Percentiles rank a stretch among this genome's conserved stretches.
phyloP scores from a whole-genome alignment of 371 early-diverging fungal genomes.

The Rhizomucor pusillus region DNA sequence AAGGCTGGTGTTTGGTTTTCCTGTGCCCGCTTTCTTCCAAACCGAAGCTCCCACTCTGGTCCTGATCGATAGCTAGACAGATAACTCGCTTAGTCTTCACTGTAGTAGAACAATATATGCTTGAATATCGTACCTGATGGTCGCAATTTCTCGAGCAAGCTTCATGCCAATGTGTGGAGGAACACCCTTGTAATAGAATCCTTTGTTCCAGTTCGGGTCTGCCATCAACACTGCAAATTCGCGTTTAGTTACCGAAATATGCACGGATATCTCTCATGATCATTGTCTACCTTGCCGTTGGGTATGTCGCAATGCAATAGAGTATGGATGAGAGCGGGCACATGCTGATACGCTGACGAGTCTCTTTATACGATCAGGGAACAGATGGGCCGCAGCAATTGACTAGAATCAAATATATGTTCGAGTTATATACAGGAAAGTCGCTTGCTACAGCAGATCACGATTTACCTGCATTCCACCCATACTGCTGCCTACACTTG shows the following conservation, averaged over 20 bases:
- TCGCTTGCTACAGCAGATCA: not conserved
- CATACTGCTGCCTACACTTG: slow-evolving; percentile 93
- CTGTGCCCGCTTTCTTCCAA: slow-evolving; percentile 81
- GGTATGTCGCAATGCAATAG: slow-evolving; percentile 88
- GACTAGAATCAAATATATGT: slow-evolving; percentile 35
- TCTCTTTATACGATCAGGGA: slow-evolving; percentile 80
- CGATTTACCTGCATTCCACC: slow-evolving; percentile 87
- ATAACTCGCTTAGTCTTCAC: slow-evolving; percentile 8
- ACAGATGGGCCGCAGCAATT: slow-evolving; percentile 81
- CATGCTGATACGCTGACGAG: slow-evolving; percentile 87
- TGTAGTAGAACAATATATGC: too few species aligned
- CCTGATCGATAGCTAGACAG: slow-evolving; percentile 80
- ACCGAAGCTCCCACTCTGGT: slow-evolving; percentile 96
- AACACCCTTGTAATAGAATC: slow-evolving; percentile 87
- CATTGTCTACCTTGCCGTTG: slow-evolving; percentile 72
- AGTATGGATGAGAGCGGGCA: slow-evolving; percentile 94
- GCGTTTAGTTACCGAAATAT: not conserved
- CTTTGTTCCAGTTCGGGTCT: slow-evolving; percentile 94
- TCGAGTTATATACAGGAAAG: not conserved
- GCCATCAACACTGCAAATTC: slow-evolving; percentile 74
- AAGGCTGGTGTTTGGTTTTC: slow-evolving; percentile 75
- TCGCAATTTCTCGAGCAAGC: slow-evolving; percentile 86
- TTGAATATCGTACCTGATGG: slow-evolving; percentile 52
- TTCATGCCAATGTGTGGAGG: slow-evolving; percentile 96
- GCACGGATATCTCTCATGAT: not conserved